Base-by-base conservation (phyloP, 441 rosid genomes). In the Rhodomyrtus psidioides region DNA sequence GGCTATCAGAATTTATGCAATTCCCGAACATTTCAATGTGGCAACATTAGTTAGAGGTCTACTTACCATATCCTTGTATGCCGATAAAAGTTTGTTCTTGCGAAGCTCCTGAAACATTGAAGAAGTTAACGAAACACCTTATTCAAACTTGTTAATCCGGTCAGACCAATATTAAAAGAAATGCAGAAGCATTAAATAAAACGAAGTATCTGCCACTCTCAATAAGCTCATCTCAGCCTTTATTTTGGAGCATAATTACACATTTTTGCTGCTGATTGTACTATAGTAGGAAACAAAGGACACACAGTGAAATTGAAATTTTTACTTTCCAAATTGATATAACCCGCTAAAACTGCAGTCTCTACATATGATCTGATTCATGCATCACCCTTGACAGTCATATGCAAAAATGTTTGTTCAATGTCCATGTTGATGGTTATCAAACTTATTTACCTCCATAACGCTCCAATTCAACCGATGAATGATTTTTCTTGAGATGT, bases 11-110 rank as follows among this genome's bases (percentile, higher is more conserved):
- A 39, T 39, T 23, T 70, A 70, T 39, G 16, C 14, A 2, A 53
- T 51, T 81, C 57, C 57, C 83, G 23, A 21, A 54, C 62, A 82
- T 82, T 57, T 26, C 39, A 82, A 42, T 24, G 44, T 30, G 84
- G 42, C 44, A 34, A 30, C 27, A 55, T 53, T 57, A 82, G 60
- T 28, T 75, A 42, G 17, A 62, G 9, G 8, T 53, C 12, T 21
- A 85, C 94, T 82, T 93, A 97, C 99, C 98, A 97, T 90, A 54
- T 92, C 93, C 90, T 91, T 91, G 93, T 96, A 97, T 8, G 95
- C 93, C 6, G 92, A 95, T 83, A 94, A 87, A 82, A 96, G 92
- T 58, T 92, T 92, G 89, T 83, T 81, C 84, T 89, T 88, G 87
- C 91, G 88, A 79, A 91, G 88, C 90, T 92, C 95, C 98, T 95